A percentile compares a stretch with the other conserved stretches of the same genome.
Conservation (phyloP, 345 rosid species). For the Populus tremula region DNA sequence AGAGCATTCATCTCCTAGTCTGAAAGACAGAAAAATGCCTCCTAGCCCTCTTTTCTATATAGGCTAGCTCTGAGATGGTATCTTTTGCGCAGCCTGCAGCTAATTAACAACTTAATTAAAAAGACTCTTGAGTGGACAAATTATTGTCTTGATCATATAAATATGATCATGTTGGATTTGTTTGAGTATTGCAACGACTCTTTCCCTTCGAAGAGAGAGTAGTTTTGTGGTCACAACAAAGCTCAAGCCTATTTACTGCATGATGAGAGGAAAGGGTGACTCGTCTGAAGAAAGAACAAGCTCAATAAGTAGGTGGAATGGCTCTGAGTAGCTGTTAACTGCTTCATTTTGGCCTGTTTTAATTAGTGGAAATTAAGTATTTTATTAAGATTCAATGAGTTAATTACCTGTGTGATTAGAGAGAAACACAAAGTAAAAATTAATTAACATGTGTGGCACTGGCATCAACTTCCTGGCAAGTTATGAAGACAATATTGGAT, state of each 20-base stretch:
- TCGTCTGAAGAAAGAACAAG: conserved; percentile 3
- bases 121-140: neutral
- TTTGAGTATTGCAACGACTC: conserved; percentile 17
- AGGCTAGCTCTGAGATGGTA: neutral
- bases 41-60: neutral
- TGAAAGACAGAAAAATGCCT: neutral
- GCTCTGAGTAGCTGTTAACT: conserved; percentile 19
- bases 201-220: conserved; percentile 3
- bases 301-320: conserved; percentile 4
- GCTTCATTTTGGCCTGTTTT: neutral
- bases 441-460: neutral
- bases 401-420: neutral
- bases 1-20: too few relatives aligned
- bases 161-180: neutral
- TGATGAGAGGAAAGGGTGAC: conserved; percentile 18
- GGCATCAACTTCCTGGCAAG: neutral
- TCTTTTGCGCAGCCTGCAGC: neutral
- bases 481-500: neutral
- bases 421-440: neutral
- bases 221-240: neutral
- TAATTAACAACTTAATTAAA: neutral
- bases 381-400: neutral
- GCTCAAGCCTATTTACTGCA: conserved; percentile 26
- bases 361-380: neutral
- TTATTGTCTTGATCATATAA: neutral